Evolutionary conservation across 2,329 filamentous ascomycete genomes (phyloP), one percentile per base, ranked within the genome.

Genomic region (Xylaria sp.): DNA sequence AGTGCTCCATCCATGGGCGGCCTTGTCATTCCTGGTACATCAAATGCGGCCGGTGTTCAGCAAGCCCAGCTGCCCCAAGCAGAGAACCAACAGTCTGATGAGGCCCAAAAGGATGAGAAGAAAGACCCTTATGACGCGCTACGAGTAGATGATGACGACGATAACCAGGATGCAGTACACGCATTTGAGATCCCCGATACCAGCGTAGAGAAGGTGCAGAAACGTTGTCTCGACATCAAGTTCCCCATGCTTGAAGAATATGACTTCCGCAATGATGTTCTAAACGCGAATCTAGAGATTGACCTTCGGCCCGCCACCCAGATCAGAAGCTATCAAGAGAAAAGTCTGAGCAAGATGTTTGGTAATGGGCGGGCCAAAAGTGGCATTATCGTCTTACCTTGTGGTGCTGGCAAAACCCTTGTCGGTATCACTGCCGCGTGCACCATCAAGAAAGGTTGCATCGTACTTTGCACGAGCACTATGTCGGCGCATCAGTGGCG

Each of bases 401-500:
- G 94, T 73, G 94, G 94, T 67, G 94, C 94, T 16, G 94, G 94
- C 61, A 99, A 99, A 79, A 99, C 94, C 1, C 78, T 99, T 47
- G 94, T 99, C 13, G 94, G 94, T n/a, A 96, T 99, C 67, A 97
- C 94, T 18, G 94, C 94, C 48, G 94, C 92, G 18, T 97, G 94
- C 75, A 97, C 94, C 3, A 93, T 99, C 75, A 96, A 96, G 74
- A 99, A 97, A 77, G 92, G 92, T 9, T 87, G 92, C 19, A 93
- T 99, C 59, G 91, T 99, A 6, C 85, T 99, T 18, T 96, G 92
- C 76, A 99, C 94, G 1, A 96, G 91, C 71, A 93, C 91, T 57
- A 99, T 99, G 93, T 97, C 92, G 5, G 94, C 96, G 4, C 89
- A 96, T 18, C 94, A 99, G 74, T 99, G 94, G 94, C 83, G 92